A percentile compares a stretch with the other conserved stretches of the same genome.
These are phyloP conservation scores for Nemania serpens DNA, from an alignment of 2,329 filamentous ascomycete species.

Conservation along the genomic window DNA sequence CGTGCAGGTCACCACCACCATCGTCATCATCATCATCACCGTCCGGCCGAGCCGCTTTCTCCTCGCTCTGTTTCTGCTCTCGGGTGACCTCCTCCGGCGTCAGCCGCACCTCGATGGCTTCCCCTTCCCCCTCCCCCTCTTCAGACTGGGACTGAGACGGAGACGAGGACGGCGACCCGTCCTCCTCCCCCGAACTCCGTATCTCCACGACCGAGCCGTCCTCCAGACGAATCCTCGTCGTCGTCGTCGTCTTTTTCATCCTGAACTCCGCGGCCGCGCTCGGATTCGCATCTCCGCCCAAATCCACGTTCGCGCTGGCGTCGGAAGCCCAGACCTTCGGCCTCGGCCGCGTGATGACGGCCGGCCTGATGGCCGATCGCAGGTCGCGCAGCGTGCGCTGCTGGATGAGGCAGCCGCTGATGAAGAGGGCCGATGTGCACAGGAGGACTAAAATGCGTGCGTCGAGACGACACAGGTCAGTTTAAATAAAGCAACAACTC, in stretches of 20 bases:
- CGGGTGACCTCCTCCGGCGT: constrained; percentile 29
- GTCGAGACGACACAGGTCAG: neutral
- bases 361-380: constrained; percentile 69
- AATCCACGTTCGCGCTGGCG: neutral
- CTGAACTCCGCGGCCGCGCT: too few relatives aligned
- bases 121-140: neutral
- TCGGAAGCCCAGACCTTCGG: constrained; percentile 48
- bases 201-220: constrained; percentile 52
- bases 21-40: constrained; percentile 18
- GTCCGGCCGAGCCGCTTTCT: neutral
- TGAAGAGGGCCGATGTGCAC: constrained; percentile 82
- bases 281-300: too few relatives aligned
- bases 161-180: too few relatives aligned
- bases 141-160: too few relatives aligned
- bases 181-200: constrained; percentile 32
- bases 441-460: constrained; percentile 60
- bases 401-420: constrained; percentile 86
- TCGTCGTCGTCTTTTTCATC: too few relatives aligned
- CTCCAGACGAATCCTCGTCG: constrained; percentile 50
- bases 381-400: constrained; percentile 82
- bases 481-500: too few relatives aligned
- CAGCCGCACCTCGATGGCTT: constrained; percentile 45
- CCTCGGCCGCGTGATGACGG: constrained; percentile 48
- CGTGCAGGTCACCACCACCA: constrained; percentile 10
- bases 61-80: neutral